phyloP scores from a whole-genome alignment of 306 rosid species.

The Fragaria nilgerrensis region DNA sequence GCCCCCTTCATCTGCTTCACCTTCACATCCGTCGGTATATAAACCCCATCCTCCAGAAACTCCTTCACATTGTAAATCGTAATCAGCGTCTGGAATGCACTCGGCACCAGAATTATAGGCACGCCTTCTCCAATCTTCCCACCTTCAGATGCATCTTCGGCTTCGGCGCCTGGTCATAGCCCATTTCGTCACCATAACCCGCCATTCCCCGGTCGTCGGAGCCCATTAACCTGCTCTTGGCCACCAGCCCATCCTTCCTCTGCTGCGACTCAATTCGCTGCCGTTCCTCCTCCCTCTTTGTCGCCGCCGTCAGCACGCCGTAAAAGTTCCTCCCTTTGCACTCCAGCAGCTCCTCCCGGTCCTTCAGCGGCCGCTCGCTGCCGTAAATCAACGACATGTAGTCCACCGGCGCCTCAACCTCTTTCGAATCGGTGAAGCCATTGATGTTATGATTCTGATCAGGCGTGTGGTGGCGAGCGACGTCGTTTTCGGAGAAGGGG shows the following conservation, averaged over 20 bases:
- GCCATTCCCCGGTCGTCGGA: constrained; percentile 63
- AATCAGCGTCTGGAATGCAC: constrained; percentile 87
- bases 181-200: constrained; percentile 67
- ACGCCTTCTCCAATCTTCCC: constrained; percentile 90
- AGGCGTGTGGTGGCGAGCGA: background rate
- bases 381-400: constrained; percentile 52
- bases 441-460: background rate
- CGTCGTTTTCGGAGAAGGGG: constrained; percentile 20
- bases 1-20: constrained; percentile 92
- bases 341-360: constrained; percentile 70
- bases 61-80: constrained; percentile 92
- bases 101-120: constrained; percentile 86
- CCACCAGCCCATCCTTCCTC: constrained; percentile 92
- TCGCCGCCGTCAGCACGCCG: constrained; percentile 61
- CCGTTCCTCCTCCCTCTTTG: constrained; percentile 91
- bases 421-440: background rate
- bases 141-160: constrained; percentile 77
- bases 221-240: constrained; percentile 82
- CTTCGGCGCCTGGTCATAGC: constrained; percentile 64
- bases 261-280: constrained; percentile 85
- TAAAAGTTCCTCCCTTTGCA: constrained; percentile 83
- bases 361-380: constrained; percentile 79
- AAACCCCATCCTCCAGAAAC: constrained; percentile 91
- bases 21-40: constrained; percentile 83
- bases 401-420: constrained; percentile 27